Base-by-base conservation (phyloP, 1,284 basidiomycete genomes). In the Microbotryomycetes sp. region DNA sequence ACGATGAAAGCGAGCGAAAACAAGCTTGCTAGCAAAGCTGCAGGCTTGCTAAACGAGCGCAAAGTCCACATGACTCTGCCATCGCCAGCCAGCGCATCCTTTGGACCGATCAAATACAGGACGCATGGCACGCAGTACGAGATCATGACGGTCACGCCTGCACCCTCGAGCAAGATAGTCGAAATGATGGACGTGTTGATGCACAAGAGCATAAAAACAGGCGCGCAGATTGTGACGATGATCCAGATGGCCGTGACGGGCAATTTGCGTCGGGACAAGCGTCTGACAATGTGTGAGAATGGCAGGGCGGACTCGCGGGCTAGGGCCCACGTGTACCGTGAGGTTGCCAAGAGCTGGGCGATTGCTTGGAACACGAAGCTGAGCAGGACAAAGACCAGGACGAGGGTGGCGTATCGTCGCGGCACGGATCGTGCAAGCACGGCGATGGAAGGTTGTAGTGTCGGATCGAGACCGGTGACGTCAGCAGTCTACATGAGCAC, bases 271-370 rank as follows among this genome's bases (percentile, higher is more conserved):
- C 54, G 53, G 24, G 64, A 65, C 9, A 72, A 53, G 13, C 54
- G 61, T 4, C 63, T 61, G 57, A 72, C 60, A 51, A 69, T 63
- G 24, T 56, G 28, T 16, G 65, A 67, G 52, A 69, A 68, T 2
- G 71, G 71, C 3, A 72, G 45, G 13, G 71, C 71, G 4, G 62
- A 65, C 41, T 72, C 71, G 23, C 71, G 62, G 2, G 70, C 63
- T 1, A 72, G 56, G 5, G 71, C 70, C 65, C 65, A 72, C 31
- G 67, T 64, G 58, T 65, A 72, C 2, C 71, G 67, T 9, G 69
- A 71, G n/a, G 67, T 68, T 24, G 65, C 69, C n/a, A 71, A 62
- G 13, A 72, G 65, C 41, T 72, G 71, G 0, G 70, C 71, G 31
- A 68, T 58, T 29, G 59, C 66, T 45, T 72, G 71, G 27, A 67